These are phyloP conservation scores for Metschnikowia santaceciliae DNA, from an alignment of 805 yeast genomes.

Conservation along the genomic window DNA sequence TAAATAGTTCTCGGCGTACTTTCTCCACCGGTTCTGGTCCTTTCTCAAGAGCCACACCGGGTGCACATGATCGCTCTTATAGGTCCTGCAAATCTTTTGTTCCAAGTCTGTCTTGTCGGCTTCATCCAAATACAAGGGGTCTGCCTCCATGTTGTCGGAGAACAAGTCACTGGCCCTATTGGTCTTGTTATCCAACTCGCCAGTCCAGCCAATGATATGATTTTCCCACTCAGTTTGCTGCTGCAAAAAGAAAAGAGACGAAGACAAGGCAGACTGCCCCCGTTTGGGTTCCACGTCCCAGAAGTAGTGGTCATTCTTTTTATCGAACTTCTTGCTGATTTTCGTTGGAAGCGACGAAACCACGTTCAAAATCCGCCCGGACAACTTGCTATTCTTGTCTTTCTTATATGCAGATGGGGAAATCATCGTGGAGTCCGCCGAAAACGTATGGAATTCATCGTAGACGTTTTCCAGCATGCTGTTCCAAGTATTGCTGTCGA, in stretches of 20 bases:
- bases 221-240: conserved; percentile 80
- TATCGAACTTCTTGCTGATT: conserved; percentile 40
- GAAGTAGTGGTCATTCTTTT: conserved; percentile 26
- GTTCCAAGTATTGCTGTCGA: not conserved
- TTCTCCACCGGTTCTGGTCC: conserved; percentile 81
- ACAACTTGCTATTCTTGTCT: conserved; percentile 33
- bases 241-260: conserved; percentile 63
- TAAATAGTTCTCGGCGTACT: conserved; percentile 80
- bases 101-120: conserved; percentile 53
- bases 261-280: conserved; percentile 82
- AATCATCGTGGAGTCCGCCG: conserved; percentile 18
- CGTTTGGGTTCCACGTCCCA: conserved; percentile 65
- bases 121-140: conserved; percentile 57
- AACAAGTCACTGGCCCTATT: conserved; percentile 15
- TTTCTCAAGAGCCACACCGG: conserved; percentile 87
- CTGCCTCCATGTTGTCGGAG: conserved; percentile 40
- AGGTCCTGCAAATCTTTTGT: conserved; percentile 41
- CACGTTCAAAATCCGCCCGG: conserved; percentile 66
- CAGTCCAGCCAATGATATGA: conserved; percentile 92
- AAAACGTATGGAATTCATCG: conserved; percentile 22
- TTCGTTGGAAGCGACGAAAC: conserved; percentile 67
- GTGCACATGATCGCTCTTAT: conserved; percentile 53
- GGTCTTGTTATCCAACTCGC: conserved; percentile 57
- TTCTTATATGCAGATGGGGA: conserved; percentile 28
- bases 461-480: conserved; percentile 14